Evolutionary conservation across 768 basidiomycete species (phyloP).

Genomic region (Termitomyces sp.): DNA sequence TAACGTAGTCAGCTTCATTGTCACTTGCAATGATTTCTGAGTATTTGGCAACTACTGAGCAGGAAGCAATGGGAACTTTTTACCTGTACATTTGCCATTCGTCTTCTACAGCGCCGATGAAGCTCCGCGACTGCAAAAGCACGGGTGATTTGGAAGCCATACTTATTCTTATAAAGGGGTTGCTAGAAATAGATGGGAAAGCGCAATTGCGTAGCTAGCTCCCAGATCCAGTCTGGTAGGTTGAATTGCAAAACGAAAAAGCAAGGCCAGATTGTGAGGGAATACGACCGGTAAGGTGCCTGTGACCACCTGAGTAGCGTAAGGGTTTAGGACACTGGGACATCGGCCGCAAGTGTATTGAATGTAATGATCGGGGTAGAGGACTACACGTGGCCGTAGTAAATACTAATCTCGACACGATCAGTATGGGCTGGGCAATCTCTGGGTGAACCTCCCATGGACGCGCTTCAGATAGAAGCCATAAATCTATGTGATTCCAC

Average conservation of each 20-base stretch:
- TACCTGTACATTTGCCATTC: slow-evolving; percentile 84
- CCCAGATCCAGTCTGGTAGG: slow-evolving; percentile 8
- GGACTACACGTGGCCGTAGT: neutral
- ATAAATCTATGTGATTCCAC: neutral
- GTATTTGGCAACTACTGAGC: slow-evolving; percentile 6
- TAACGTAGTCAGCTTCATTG: slow-evolving; percentile 65
- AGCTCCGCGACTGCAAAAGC: slow-evolving; percentile 26
- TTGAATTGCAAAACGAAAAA: slow-evolving; percentile 3
- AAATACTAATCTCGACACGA: neutral
- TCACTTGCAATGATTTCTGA: slow-evolving; percentile 45
- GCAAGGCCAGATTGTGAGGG: neutral
- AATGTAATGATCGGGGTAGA: neutral
- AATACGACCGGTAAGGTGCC: neutral
- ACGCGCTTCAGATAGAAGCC: neutral
- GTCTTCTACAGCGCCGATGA: slow-evolving; percentile 82
- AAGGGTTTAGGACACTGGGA: neutral
- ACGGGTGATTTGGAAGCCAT: slow-evolving; percentile 20
- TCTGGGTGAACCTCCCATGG: neutral
- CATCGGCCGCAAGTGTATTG: neutral
- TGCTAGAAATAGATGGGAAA: slow-evolving; percentile 6
- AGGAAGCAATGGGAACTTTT: slow-evolving; percentile 7
- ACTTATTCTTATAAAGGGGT: slow-evolving; percentile 7
- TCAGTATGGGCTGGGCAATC: neutral
- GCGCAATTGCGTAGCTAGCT: neutral
- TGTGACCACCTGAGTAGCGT: neutral